Percentiles rank a stretch among this genome's conserved stretches.
Conservation (phyloP, 2,329 filamentous ascomycete species). For the Mariannaea sp. region DNA sequence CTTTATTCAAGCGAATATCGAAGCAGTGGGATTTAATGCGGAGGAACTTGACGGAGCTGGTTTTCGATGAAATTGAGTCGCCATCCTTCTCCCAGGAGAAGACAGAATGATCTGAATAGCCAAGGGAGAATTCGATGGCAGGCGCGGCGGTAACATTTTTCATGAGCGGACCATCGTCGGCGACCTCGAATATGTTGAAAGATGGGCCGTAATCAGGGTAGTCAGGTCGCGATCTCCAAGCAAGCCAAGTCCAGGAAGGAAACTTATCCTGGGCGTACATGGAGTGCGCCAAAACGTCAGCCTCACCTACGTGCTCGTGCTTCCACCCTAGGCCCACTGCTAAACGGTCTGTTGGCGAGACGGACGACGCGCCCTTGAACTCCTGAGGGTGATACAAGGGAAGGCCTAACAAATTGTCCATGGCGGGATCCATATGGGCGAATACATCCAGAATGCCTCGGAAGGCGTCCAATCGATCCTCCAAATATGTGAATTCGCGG, state of each 20-base stretch:
- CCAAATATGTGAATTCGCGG: constrained; percentile 34
- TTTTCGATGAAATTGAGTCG: constrained; percentile 38
- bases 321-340: constrained; percentile 45
- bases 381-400: constrained; percentile 43
- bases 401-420: constrained; percentile 42
- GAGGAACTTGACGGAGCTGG: constrained; percentile 39
- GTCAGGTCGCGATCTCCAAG: constrained; percentile 40
- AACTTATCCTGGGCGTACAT: constrained; percentile 37
- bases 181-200: constrained; percentile 42
- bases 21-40: constrained; percentile 44
- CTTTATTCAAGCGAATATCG: constrained; percentile 35
- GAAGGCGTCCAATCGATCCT: constrained; percentile 44
- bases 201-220: constrained; percentile 33
- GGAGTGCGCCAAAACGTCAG: constrained; percentile 30
- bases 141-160: constrained; percentile 41
- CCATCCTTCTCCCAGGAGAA: constrained; percentile 45
- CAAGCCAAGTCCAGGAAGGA: constrained; percentile 48
- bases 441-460: constrained; percentile 40
- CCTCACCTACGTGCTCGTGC: constrained; percentile 33
- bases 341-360: constrained; percentile 43
- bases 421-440: constrained; percentile 32
- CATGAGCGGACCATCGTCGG: constrained; percentile 35
- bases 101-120: constrained; percentile 42
- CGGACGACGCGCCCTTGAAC: constrained; percentile 36
- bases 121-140: constrained; percentile 42